Percentiles rank a stretch among this genome's conserved stretches.
These are phyloP conservation scores for Amanita fuliginea DNA, from an alignment of 768 basidiomycete species.

Conservation along the genomic window DNA sequence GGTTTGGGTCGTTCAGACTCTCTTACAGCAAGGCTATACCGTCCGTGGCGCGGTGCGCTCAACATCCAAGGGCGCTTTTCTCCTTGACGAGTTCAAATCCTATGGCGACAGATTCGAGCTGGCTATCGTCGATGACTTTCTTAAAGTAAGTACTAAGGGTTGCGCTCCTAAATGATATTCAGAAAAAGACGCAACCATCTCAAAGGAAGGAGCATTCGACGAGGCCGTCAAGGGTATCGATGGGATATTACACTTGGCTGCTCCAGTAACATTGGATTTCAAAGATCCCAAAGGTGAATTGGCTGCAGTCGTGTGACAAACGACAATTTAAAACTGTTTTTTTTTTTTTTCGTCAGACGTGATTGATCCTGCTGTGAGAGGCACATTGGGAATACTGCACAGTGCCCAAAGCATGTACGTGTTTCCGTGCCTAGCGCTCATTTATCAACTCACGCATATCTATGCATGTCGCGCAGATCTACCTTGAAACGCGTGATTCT, in stretches of 20 bases:
- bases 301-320: not conserved
- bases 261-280: constrained; percentile 40
- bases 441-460: not conserved
- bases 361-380: constrained; percentile 60
- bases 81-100: constrained; percentile 40
- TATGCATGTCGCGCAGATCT: constrained; percentile 6
- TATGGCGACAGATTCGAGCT: constrained; percentile 51
- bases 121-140: constrained; percentile 61
- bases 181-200: not conserved
- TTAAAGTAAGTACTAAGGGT: constrained; percentile 13
- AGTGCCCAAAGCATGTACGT: constrained; percentile 46
- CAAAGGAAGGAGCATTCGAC: constrained; percentile 60
- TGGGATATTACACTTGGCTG: constrained; percentile 59
- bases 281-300: constrained; percentile 27
- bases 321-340: no score
- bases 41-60: constrained; percentile 64
- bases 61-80: constrained; percentile 40
- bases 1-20: constrained; percentile 39
- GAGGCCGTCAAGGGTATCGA: constrained; percentile 69
- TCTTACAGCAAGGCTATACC: constrained; percentile 51
- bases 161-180: no score
- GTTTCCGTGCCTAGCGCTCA: not conserved
- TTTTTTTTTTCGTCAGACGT: constrained; percentile 46
- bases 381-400: constrained; percentile 53
- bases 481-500: constrained; percentile 57